Evolutionary conservation across 2,329 filamentous ascomycete species (phyloP).

Genomic region (Aspergillus fumigatus): DNA sequence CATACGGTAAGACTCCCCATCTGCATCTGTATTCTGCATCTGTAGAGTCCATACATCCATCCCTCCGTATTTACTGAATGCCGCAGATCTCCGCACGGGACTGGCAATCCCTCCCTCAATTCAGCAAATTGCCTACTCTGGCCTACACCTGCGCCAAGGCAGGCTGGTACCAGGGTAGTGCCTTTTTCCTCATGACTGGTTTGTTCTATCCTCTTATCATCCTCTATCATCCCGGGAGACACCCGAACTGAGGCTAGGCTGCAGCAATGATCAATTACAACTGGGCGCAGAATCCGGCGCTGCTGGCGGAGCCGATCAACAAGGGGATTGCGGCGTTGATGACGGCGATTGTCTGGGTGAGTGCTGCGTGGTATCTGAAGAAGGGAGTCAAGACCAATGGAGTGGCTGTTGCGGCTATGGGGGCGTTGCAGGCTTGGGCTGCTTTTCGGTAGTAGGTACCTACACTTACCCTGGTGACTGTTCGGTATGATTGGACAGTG

Average conservation of each 20-base stretch:
- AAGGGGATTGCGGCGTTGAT: slow-evolving; percentile 16
- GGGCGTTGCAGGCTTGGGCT: slow-evolving; percentile 17
- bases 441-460: slow-evolving; percentile 5
- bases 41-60: not conserved
- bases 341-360: slow-evolving; percentile 17
- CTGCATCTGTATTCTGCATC: no score
- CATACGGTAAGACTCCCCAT: slow-evolving; percentile 12
- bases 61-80: not conserved
- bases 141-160: slow-evolving; percentile 19
- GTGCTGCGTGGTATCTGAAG: slow-evolving; percentile 22
- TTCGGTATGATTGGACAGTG: not conserved
- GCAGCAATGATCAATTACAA: slow-evolving; percentile 14
- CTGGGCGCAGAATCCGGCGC: slow-evolving; percentile 14
- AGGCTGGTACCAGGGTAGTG: slow-evolving; percentile 25
- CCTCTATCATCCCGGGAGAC: no score
- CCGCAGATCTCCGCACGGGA: slow-evolving; percentile 11
- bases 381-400: slow-evolving; percentile 17
- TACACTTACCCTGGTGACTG: no score
- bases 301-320: slow-evolving; percentile 11
- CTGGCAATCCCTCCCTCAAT: slow-evolving; percentile 16
- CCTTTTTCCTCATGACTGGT: slow-evolving; percentile 21
- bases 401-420: slow-evolving; percentile 13
- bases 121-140: slow-evolving; percentile 17
- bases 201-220: not conserved
- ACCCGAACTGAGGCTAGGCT: no score